Base-by-base conservation (phyloP, 106 monocot species). In the Dendrobium catenatum region DNA sequence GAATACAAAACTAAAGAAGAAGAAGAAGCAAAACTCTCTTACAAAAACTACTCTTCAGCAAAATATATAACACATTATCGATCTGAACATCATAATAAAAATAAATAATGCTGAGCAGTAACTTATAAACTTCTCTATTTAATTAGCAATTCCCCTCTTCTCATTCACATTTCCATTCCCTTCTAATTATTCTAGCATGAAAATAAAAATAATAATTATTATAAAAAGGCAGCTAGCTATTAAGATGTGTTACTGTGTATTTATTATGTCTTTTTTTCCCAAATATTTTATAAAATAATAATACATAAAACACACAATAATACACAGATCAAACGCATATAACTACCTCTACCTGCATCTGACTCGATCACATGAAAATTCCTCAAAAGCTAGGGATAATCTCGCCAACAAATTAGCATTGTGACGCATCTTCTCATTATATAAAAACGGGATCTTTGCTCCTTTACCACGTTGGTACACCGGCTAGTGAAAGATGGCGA, bases 381-480 rank as follows among this genome's bases (percentile, higher is more conserved):
- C 1, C 33, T 15, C 15, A 70, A 37, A 40, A 37, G 4, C 29
- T 29, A 74, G 19, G 74, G 74, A 43, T 74, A 74, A 74, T 74
- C 74, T 5, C 74, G 42, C 74, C 74, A 74, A 9, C 74, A 74
- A 44, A 74, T 43, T 5, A 74, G 74, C 74, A 74, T 74, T 17
- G 41, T 74, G 19, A 74, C 74, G 74, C 74, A 74, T 19, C 74
- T 24, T 13, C 29, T 24, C 74, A 74, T 9, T 4, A 74, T 74
- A 20, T 74, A 74, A 37, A 74, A 74, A 29, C 74, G 74, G 43
- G 74, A 42, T 42, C 43, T 42, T n/a, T 74, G 74, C 42, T 74
- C 74, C 74, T 74, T 74, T 2, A 74, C 74, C 19, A 74, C 43
- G 74, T 74, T 74, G 20, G 74, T 42, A 44, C 74, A 74, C 43